phyloP scores from a whole-genome alignment of 768 basidiomycete genomes.

The Mycena rebaudengoi region DNA sequence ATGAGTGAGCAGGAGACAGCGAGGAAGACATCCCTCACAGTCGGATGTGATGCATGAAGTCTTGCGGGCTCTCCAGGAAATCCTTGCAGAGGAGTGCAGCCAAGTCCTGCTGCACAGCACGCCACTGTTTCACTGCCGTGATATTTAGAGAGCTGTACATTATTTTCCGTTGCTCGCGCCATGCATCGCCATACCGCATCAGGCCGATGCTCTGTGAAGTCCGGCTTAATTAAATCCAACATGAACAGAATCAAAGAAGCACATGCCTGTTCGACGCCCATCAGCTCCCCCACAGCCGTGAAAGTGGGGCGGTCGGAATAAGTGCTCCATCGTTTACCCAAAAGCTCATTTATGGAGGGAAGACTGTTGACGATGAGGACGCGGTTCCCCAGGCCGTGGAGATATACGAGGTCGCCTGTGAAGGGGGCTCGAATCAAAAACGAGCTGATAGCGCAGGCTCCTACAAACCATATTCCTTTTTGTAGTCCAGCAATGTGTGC shows the following conservation, averaged over 20 bases:
- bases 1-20: neutral
- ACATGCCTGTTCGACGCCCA: conserved; percentile 30
- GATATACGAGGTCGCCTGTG: conserved; percentile 39
- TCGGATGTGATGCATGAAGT: neutral
- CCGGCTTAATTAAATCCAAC: neutral
- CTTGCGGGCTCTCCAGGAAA: neutral
- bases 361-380: conserved; percentile 40
- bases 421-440: too few relatives aligned
- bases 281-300: conserved; percentile 39
- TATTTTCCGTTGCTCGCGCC: conserved; percentile 33
- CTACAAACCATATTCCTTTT: conserved; percentile 1
- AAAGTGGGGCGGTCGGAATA: conserved; percentile 42
- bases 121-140: conserved; percentile 40
- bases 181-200: conserved; percentile 23
- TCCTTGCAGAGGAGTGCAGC: neutral
- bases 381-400: conserved; percentile 34
- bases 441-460: neutral
- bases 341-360: conserved; percentile 34
- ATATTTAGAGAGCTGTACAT: conserved; percentile 38
- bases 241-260: neutral
- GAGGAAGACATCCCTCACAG: neutral
- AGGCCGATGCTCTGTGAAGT: conserved; percentile 29
- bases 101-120: conserved; percentile 35
- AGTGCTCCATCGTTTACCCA: conserved; percentile 35
- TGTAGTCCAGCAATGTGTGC: neutral